Conservation (phyloP, 495 filamentous ascomycete genomes). For the Penicillium pancosmium region DNA sequence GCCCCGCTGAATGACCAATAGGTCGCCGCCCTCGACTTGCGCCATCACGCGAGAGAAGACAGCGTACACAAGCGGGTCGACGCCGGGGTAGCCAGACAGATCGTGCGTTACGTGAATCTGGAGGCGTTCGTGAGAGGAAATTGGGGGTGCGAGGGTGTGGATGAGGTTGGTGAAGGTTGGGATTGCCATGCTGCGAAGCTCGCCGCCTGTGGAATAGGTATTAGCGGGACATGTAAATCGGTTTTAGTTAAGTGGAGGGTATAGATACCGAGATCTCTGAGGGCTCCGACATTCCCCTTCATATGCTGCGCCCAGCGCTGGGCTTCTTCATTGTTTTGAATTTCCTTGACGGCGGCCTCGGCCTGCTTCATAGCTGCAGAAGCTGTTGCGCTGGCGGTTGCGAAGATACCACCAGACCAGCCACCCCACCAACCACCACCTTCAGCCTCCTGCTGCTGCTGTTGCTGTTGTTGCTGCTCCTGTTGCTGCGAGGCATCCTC, state of each 20-base stretch:
- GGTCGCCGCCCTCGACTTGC: slow-evolving; percentile 95
- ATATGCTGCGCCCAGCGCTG: slow-evolving; percentile 95
- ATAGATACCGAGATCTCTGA: slow-evolving; percentile 77
- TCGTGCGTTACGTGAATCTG: slow-evolving; percentile 98
- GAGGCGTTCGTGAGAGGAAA: slow-evolving; percentile 95
- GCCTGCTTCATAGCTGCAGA: slow-evolving; percentile 90
- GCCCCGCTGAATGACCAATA: slow-evolving; percentile 94
- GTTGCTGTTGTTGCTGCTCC: slow-evolving; percentile 38
- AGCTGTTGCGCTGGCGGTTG: slow-evolving; percentile 61
- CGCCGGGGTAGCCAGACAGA: slow-evolving; percentile 86
- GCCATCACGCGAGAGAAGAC: slow-evolving; percentile 98
- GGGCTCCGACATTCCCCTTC: slow-evolving; percentile 82
- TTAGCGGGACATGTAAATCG: slow-evolving; percentile 13
- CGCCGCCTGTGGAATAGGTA: slow-evolving; percentile 66
- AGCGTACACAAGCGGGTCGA: slow-evolving; percentile 89
- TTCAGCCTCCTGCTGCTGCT: slow-evolving; percentile 41
- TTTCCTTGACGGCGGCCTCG: slow-evolving; percentile 89
- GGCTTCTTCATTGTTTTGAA: slow-evolving; percentile 94
- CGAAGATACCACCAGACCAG: slow-evolving; percentile 90
- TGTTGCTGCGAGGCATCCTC: slow-evolving; percentile 38
- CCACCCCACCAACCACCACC: slow-evolving; percentile 90
- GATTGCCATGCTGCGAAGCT: slow-evolving; percentile 83
- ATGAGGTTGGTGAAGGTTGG: slow-evolving; percentile 95
- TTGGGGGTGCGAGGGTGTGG: slow-evolving; percentile 92
- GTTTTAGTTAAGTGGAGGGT: not conserved